Percentiles rank a stretch among this genome's conserved stretches.
These are phyloP conservation scores for Hirsutella thompsonii DNA, from an alignment of 2,329 filamentous ascomycete genomes.

Conservation along the genomic window DNA sequence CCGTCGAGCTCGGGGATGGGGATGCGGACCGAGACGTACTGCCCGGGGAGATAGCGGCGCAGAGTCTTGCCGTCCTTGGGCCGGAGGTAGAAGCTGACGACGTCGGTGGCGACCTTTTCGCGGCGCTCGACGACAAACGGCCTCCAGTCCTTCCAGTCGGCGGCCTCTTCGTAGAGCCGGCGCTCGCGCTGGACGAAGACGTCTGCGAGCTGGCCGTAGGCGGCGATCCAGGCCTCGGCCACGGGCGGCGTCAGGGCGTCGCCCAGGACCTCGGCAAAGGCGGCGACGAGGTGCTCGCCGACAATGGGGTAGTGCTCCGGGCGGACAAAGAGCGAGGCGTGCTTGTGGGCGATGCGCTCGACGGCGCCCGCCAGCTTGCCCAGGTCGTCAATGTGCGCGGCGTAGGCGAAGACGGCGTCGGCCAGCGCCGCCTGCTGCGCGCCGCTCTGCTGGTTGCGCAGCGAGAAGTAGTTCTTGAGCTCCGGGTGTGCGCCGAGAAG, in stretches of 20 bases:
- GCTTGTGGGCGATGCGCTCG: constrained; percentile 65
- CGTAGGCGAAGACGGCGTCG: constrained; percentile 57
- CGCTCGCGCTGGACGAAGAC: constrained; percentile 56
- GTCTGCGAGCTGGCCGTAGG: constrained; percentile 58
- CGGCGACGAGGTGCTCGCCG: constrained; percentile 52
- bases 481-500: constrained; percentile 51
- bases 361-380: constrained; percentile 40
- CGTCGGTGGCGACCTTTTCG: constrained; percentile 42
- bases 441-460: constrained; percentile 53
- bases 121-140: constrained; percentile 45
- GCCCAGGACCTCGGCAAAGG: constrained; percentile 56
- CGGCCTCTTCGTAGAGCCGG: constrained; percentile 41
- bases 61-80: constrained; percentile 43
- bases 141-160: constrained; percentile 34
- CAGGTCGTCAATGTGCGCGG: constrained; percentile 58
- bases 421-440: constrained; percentile 60
- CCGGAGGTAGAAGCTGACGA: constrained; percentile 59
- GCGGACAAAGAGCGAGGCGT: constrained; percentile 56
- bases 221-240: constrained; percentile 56
- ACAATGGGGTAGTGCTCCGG: constrained; percentile 61
- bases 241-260: constrained; percentile 53
- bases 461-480: constrained; percentile 59
- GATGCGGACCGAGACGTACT: constrained; percentile 58
- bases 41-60: constrained; percentile 53
- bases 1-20: constrained; percentile 44